Conservation (phyloP, 139 green algal genomes). For the Cymbomonas tetramitiformis region DNA sequence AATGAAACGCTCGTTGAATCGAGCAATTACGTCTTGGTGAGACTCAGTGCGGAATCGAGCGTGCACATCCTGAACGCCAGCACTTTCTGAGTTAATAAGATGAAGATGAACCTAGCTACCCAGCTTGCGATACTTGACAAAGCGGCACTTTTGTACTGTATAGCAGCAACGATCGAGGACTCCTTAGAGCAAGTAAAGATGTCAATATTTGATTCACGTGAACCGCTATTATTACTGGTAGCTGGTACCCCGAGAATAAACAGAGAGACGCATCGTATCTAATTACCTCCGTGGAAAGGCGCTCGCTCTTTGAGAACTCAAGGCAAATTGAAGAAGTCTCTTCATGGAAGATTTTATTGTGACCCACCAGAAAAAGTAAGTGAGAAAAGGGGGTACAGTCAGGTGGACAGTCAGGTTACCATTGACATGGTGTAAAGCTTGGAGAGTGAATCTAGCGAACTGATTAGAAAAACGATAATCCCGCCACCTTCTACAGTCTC, state of each 20-base stretch:
- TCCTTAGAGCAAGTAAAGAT: too few relatives aligned
- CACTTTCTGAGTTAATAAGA: neutral
- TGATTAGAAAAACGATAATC: conserved; percentile 81
- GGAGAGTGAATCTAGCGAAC: conserved; percentile 63
- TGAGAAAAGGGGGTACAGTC: neutral
- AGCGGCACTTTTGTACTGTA: too few relatives aligned
- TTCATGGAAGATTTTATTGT: neutral
- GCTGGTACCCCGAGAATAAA: too few relatives aligned
- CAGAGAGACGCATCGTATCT: too few relatives aligned
- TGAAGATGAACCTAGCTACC: neutral
- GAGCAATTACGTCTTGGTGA: conserved; percentile 61
- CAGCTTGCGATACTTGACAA: too few relatives aligned
- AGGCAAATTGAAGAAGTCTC: too few relatives aligned
- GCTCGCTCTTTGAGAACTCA: too few relatives aligned
- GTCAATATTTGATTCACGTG: too few relatives aligned
- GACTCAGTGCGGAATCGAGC: conserved; percentile 72
- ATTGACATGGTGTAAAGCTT: conserved; percentile 91
- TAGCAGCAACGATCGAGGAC: too few relatives aligned
- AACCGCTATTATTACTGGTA: too few relatives aligned
- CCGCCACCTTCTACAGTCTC: conserved; percentile 96
- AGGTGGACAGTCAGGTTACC: too few relatives aligned
- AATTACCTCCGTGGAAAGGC: neutral
- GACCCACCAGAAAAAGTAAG: neutral
- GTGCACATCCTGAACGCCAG: conserved; percentile 59
- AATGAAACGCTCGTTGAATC: conserved; percentile 96